A percentile compares a stretch with the other conserved stretches of the same genome.
phyloP scores from a whole-genome alignment of 805 yeast genomes.

The Yarrowia bubula region DNA sequence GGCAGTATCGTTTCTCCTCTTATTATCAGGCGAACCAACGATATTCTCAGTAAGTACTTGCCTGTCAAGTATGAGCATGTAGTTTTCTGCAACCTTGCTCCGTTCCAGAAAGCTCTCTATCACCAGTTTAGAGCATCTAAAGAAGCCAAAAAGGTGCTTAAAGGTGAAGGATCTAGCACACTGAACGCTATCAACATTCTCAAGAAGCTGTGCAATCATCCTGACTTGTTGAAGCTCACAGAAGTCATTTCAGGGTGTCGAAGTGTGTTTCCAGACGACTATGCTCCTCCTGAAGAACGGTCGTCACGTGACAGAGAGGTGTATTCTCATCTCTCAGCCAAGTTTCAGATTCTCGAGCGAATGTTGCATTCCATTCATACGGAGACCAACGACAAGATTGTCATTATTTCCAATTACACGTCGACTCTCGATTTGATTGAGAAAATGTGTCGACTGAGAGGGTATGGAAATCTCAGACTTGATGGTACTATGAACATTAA shows the following conservation, averaged over 20 bases:
- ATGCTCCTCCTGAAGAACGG: constrained; percentile 46
- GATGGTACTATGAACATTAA: constrained; percentile 93
- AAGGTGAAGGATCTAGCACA: constrained; percentile 65
- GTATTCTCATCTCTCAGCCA: constrained; percentile 82
- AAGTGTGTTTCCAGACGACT: constrained; percentile 65
- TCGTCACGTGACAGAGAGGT: constrained; percentile 67
- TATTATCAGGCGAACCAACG: constrained; percentile 93
- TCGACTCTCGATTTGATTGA: constrained; percentile 91
- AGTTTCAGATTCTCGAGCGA: constrained; percentile 78
- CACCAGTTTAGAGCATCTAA: constrained; percentile 74
- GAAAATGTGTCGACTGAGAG: constrained; percentile 68
- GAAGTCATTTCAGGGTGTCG: constrained; percentile 74
- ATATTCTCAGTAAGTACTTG: constrained; percentile 84
- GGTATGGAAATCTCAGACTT: constrained; percentile 74
- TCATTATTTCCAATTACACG: constrained; percentile 89
- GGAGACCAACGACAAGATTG: constrained; percentile 93
- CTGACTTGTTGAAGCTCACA: constrained; percentile 74
- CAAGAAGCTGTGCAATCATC: constrained; percentile 92
- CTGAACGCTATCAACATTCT: constrained; percentile 84
- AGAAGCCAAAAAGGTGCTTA: constrained; percentile 64
- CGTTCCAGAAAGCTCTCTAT: constrained; percentile 71
- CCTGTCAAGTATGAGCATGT: constrained; percentile 97
- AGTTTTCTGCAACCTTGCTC: constrained; percentile 81
- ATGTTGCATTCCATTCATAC: constrained; percentile 71
- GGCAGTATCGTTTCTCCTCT: constrained; percentile 78